Evolutionary conservation across 1,284 basidiomycete species (phyloP).

Genomic region (Rhodofomes roseus): DNA sequence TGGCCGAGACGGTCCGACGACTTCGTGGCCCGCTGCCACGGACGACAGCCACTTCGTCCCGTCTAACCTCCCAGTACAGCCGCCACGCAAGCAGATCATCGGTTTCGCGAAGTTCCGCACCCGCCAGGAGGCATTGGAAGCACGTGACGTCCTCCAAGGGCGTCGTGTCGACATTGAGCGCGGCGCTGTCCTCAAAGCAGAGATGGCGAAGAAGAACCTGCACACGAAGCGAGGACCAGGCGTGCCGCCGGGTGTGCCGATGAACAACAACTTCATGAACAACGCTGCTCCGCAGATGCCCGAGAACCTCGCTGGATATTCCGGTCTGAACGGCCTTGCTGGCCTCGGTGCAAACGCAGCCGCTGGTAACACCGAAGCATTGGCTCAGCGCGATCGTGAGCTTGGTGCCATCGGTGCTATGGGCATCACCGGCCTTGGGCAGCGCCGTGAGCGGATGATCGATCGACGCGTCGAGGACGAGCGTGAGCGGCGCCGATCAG

Average conservation of each 20-base stretch:
- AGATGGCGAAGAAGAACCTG: conserved; percentile 99
- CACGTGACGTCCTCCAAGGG: conserved; percentile 88
- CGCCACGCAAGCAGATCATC: conserved; percentile 92
- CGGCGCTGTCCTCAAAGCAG: conserved; percentile 92
- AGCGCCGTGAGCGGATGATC: conserved; percentile 28
- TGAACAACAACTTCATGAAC: conserved; percentile 29
- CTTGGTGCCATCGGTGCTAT: conserved; percentile 44
- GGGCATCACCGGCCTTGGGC: conserved; percentile 37
- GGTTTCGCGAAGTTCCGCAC: conserved; percentile 96
- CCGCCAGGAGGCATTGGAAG: conserved; percentile 83
- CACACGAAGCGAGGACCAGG: conserved; percentile 90
- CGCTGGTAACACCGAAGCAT: conserved; percentile 31
- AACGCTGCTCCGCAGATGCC: conserved; percentile 31
- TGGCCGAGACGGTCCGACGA: conserved; percentile 61
- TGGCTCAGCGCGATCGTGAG: conserved; percentile 47
- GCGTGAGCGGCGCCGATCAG: conserved; percentile 29
- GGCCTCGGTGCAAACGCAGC: conserved; percentile 22
- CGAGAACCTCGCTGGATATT: conserved; percentile 27
- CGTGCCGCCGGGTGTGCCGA: conserved; percentile 37
- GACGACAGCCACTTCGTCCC: conserved; percentile 39
- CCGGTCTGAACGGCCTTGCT: conserved; percentile 32
- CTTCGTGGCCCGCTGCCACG: conserved; percentile 56
- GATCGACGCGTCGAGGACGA: conserved; percentile 42
- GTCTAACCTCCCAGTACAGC: conserved; percentile 36
- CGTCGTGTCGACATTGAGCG: conserved; percentile 93